Base-by-base conservation (phyloP, 2,329 filamentous ascomycete genomes). In the Thelonectria blattea region DNA sequence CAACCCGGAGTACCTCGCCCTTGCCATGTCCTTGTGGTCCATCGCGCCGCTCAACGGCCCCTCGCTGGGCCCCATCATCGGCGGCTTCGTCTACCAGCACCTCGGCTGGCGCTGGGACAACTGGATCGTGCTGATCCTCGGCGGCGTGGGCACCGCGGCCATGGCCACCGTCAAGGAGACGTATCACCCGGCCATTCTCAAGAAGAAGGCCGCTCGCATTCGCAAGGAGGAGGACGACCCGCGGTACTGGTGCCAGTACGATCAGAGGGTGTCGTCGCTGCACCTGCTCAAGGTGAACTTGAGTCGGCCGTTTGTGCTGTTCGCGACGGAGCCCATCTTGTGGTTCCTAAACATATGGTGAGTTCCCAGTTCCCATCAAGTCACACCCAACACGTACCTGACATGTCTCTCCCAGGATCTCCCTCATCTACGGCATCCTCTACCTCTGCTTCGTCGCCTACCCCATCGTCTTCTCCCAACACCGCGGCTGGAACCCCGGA, bases 371-470 rank as follows among this genome's bases (percentile, higher is more conserved):
- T 32, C 5, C 14, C 11, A 9, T 9, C 20, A 6, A 39, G n/a
- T 7, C 27, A 30, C 18, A 18, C 27, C 18, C 34, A 22, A 10
- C 42, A 22, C 22, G 11, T 24, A 30, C 43, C 34, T n/a, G 9
- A 48, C 59, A 30, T 15, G 5, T 24, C 3, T 24, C 9, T 14
- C 3, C 3, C 45, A 90, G 88, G 79, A 90, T 93, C 72, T 94
- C 91, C 1, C 79, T 96, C 41, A 86, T 96, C 37, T 97, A 97
- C 73, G 91, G 88, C 17, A 92, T 96, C 42, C 81, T 97, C 1
- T 95, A 95, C 71, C 86, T 97, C 32, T 96, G 92, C 76, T 97
- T 97, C 78, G 89, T 96, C 15, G 92, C 91, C 12, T 96, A 96
- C 73, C 93, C 93, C 0, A 90, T 96, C 60, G 90, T 96, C 59